Base-by-base conservation (phyloP, 2,329 filamentous ascomycete genomes). In the Pseudocercospora cruenta region DNA sequence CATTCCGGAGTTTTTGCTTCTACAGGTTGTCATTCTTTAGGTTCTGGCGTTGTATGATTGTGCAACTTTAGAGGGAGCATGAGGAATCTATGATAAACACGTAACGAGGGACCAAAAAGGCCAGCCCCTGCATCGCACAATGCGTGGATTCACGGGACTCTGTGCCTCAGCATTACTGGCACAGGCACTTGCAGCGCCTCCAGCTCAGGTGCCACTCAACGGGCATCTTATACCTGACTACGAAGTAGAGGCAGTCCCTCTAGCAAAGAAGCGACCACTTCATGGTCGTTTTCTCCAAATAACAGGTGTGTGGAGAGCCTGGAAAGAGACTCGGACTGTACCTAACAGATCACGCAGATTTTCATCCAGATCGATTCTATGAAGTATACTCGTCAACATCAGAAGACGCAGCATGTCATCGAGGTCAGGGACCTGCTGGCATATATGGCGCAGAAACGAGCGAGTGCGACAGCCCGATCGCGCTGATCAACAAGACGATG, bases 341-440 rank as follows among this genome's bases (percentile, higher is more conserved):
- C 60, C 63, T 62, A 58, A 62, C 47, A 51, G 55, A 2, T 60
- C 58, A 16, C 36, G 31, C 62, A 97, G 95, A 99, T 81, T 86
- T 98, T 73, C 95, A 99, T 75, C 93, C 93, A 55, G 95, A 99
- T 78, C 87, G 88, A 51, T 91, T 92, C 80, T 99, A 97, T 84
- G 90, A 92, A 79, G 80, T 86, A 7, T 90, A 94, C 78, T 87
- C 92, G 10, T 91, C 91, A 24, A 91, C 91, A 53, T 83, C 86
- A 43, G 84, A 87, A 71, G 85, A 87, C 31, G 80, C 86, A 69
- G 90, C 90, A 67, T 99, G 95, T 80, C 95, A 99, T 76, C 86
- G 89, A 63, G 89, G 90, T 66, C 82, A 87, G 66, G 95, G 95
- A 12, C 82, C 87, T 5, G 91, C 94, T 7, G 94, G 94, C 54